A percentile compares a stretch with the other conserved stretches of the same genome.
These are phyloP conservation scores for Acer saccharum DNA, from an alignment of 345 rosid species.

Conservation along the genomic window DNA sequence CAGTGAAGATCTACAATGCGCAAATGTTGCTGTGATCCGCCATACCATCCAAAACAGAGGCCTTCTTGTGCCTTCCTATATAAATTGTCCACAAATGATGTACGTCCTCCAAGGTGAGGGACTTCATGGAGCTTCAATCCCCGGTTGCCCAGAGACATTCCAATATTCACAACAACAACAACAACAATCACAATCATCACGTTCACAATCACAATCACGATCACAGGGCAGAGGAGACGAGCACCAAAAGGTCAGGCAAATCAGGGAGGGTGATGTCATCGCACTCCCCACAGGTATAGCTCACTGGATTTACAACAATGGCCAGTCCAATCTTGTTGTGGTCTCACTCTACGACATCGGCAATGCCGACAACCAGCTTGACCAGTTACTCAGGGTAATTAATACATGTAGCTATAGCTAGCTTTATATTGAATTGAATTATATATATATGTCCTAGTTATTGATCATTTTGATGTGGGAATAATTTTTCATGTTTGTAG, in stretches of 20 bases:
- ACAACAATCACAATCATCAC: no score
- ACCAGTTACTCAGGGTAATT: constrained; percentile 38
- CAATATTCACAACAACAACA: constrained; percentile 26
- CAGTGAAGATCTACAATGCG: constrained; percentile 42
- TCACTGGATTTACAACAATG: constrained; percentile 54
- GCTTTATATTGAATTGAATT: background rate
- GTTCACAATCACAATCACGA: no score
- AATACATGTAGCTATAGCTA: background rate
- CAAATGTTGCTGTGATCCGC: constrained; percentile 33
- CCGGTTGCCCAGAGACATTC: constrained; percentile 49
- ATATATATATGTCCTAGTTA: background rate
- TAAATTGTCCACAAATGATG: constrained; percentile 38
- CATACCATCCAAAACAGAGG: constrained; percentile 20
- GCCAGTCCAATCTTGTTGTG: constrained; percentile 31
- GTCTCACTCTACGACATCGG: constrained; percentile 36
- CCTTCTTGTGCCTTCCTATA: constrained; percentile 44
- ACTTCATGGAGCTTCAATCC: constrained; percentile 34
- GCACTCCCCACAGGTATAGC: constrained; percentile 49
- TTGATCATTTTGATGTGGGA: background rate
- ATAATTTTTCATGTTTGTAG: constrained; percentile 17
- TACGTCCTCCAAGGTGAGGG: constrained; percentile 45
- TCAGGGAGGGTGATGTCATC: constrained; percentile 42
- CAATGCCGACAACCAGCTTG: constrained; percentile 52
- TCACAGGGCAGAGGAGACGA: constrained; percentile 11
- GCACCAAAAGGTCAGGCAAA: constrained; percentile 38